Base-by-base conservation (phyloP, 169 alveolate genomes). In the Plasmodium chabaudi region DNA sequence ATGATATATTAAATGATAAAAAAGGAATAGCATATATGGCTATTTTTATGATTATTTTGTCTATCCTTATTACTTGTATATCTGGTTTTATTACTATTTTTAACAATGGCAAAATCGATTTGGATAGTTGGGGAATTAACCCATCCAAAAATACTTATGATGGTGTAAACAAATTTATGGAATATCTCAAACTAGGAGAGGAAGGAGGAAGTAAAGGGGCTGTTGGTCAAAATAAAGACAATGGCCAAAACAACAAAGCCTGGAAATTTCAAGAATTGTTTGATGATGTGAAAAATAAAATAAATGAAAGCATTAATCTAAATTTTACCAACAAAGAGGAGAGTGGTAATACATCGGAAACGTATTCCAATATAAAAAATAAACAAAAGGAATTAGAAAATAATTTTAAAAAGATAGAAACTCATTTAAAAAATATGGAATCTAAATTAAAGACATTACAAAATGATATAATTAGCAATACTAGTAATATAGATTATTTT, bases 1-100 rank as follows among this genome's bases (percentile, higher is more conserved):
- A 82, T 53, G 82, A 82, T 67, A 55, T 61, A 19, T 67, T 82
- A 82, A 82, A 82, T 82, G 82, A 82, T 65, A 65, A 65, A 82
- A 82, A 51, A 55, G 90, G 90, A 12, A 82, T 82, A 72, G 56
- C 90, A n/a, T 67, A 67, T 61, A 53, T 82, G 65, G 90, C 90
- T 9, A 21, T 15, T 47, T 19, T 82, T 68, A 67, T 82, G 72
- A 82, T 82, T 25, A 17, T 82, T 39, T 47, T 82, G 19, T 82
- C 90, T 42, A 64, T 82, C 1, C 13, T 82, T 15, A 67, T 82
- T 46, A 82, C 90, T 9, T 82, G 23, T 61, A 53, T 82, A 34
- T 82, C 90, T n/a, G 90, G 90, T 12, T 46, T 82, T 39, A 67
- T 82, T 17, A 82, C 90, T 17, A 23, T 82, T 27, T 82, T 65